Evolutionary conservation across 345 rosid species (phyloP).

Genomic region (Syzygium jambos): DNA sequence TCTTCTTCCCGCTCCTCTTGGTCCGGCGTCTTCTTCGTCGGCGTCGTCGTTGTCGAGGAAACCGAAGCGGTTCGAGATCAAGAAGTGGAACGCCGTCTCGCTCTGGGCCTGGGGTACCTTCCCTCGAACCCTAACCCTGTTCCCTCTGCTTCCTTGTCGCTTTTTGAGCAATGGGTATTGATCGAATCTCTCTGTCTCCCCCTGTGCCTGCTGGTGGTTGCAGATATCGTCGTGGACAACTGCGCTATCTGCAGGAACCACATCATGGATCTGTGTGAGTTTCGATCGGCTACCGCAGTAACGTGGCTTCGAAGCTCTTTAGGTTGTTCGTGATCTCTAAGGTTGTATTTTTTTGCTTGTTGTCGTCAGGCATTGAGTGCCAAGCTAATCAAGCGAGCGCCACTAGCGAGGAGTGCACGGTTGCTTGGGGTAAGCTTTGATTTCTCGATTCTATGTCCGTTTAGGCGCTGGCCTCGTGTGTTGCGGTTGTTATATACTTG

Average conservation of each 20-base stretch:
- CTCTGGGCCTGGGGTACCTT: conserved; percentile 80
- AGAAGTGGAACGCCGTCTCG: conserved; percentile 72
- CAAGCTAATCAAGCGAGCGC: conserved; percentile 93
- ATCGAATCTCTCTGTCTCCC: not conserved
- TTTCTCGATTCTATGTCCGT: not conserved
- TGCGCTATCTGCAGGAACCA: conserved; percentile 95
- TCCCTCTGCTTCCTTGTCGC: not conserved
- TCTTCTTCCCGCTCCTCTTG: not conserved
- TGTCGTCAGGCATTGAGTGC: conserved; percentile 72
- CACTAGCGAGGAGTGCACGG: conserved; percentile 93
- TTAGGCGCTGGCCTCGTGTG: not conserved
- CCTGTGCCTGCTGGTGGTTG: not conserved
- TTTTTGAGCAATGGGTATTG: not conserved
- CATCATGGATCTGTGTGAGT: conserved; percentile 87
- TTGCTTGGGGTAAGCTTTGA: conserved; percentile 72
- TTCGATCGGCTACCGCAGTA: not conserved
- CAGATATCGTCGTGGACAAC: conserved; percentile 90
- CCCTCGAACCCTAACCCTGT: not conserved
- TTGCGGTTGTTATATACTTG: not conserved
- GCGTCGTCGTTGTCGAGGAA: conserved; percentile 27
- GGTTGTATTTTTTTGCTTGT: not conserved
- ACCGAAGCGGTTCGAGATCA: conserved; percentile 78
- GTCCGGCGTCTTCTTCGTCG: not conserved
- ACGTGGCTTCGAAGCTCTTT: not conserved
- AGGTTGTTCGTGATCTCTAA: not conserved